A percentile compares a stretch with the other conserved stretches of the same genome.
Evolutionary conservation across 306 rosid genomes (phyloP).

Genomic region (Crotalaria pallida): DNA sequence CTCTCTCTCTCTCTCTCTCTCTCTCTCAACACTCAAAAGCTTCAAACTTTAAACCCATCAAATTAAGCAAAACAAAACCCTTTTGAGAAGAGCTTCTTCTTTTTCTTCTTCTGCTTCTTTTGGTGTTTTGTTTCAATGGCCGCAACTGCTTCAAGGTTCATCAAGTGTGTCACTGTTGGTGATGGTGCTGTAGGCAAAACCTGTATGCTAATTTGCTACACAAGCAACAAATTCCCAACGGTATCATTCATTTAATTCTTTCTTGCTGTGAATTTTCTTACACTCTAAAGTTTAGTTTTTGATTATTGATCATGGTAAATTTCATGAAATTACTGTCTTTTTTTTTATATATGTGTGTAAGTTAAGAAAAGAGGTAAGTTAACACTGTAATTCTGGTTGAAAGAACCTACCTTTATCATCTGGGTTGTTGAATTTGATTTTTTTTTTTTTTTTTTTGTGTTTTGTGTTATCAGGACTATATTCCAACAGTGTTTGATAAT

Average conservation of each 20-base stretch:
- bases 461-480: conserved; percentile 60
- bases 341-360: neutral
- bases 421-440: conserved; percentile 10
- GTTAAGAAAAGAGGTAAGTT: neutral
- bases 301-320: conserved; percentile 15
- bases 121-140: conserved; percentile 48
- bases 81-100: neutral
- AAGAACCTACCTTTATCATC: neutral
- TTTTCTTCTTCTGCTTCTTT: neutral
- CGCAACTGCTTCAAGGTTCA: conserved; percentile 77
- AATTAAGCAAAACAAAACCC: conserved; percentile 29
- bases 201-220: conserved; percentile 90
- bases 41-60: conserved; percentile 29
- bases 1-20: conserved; percentile 24
- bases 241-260: conserved; percentile 28
- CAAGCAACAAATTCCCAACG: conserved; percentile 89
- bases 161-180: conserved; percentile 88
- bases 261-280: neutral
- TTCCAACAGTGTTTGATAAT: conserved; percentile 91
- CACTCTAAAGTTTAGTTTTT: conserved; percentile 5
- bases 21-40: conserved; percentile 37
- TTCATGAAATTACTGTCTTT: neutral
- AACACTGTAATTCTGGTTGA: neutral
- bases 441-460: neutral
- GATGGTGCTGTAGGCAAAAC: conserved; percentile 95